phyloP scores from a whole-genome alignment of 768 basidiomycete species.

The Calocera viscosa region DNA sequence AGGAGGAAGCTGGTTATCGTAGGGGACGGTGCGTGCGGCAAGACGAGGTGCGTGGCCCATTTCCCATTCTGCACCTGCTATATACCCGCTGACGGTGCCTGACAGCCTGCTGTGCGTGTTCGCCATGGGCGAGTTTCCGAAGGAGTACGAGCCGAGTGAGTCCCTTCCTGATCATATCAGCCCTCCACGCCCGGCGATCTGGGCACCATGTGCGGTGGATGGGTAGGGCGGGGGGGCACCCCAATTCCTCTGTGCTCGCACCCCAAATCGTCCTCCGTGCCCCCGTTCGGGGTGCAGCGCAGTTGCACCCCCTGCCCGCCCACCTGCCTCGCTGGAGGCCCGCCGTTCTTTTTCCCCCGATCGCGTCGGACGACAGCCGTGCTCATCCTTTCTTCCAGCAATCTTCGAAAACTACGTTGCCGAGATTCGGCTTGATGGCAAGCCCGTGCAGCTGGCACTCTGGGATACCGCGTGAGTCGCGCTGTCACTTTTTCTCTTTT shows the following conservation, averaged over 20 bases:
- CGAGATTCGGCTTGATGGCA: constrained; percentile 93
- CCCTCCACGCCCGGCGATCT: neutral
- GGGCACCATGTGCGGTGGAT: neutral
- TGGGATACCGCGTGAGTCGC: constrained; percentile 96
- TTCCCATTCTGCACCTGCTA: neutral
- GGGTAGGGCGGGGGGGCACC: constrained; percentile 17
- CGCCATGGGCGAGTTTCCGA: constrained; percentile 86
- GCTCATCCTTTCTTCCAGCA: constrained; percentile 36
- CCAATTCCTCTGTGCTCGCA: neutral
- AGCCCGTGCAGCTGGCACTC: constrained; percentile 89
- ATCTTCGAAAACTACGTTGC: constrained; percentile 99
- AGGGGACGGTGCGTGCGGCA: constrained; percentile 97
- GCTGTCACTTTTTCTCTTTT: neutral
- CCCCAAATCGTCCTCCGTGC: constrained; percentile 10
- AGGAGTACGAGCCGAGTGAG: constrained; percentile 57
- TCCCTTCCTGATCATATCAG: constrained; percentile 9
- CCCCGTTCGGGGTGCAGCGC: constrained; percentile 45
- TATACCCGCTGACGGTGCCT: neutral
- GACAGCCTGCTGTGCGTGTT: constrained; percentile 65
- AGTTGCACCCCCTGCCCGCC: constrained; percentile 21
- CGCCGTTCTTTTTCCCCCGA: constrained; percentile 10
- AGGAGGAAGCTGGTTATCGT: constrained; percentile 92
- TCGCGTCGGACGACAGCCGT: neutral
- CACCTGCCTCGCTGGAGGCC: constrained; percentile 8
- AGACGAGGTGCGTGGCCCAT: constrained; percentile 31